These are phyloP conservation scores for Mycena alexandri DNA, from an alignment of 768 basidiomycete genomes.

Conservation along the genomic window DNA sequence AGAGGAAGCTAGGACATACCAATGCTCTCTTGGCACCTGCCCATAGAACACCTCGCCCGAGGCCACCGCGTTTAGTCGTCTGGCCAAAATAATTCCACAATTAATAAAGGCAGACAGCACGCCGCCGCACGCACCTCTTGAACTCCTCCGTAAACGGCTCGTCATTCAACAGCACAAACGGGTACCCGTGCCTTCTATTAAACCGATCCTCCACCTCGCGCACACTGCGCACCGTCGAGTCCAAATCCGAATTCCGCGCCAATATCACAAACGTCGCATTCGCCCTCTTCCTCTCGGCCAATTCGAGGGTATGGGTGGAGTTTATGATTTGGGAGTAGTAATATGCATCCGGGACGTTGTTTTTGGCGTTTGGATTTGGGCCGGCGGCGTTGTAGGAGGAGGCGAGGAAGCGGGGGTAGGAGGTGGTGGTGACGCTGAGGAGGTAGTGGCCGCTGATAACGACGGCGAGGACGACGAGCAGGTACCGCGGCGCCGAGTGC, in stretches of 20 bases:
- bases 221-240: conserved; percentile 74
- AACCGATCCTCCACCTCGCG: conserved; percentile 86
- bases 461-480: conserved; percentile 2
- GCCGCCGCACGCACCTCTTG: conserved; percentile 60
- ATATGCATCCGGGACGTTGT: conserved; percentile 35
- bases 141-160: conserved; percentile 82
- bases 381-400: background rate
- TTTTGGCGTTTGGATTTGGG: background rate
- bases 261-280: conserved; percentile 66
- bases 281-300: conserved; percentile 43
- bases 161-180: conserved; percentile 91
- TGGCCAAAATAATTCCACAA: conserved; percentile 18
- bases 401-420: conserved; percentile 43
- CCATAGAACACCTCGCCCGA: conserved; percentile 61
- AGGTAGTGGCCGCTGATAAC: conserved; percentile 55
- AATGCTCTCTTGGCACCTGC: conserved; percentile 73
- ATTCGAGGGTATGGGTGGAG: conserved; percentile 46
- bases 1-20: conserved; percentile 53
- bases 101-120: conserved; percentile 6
- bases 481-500: background rate
- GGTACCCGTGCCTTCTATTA: conserved; percentile 82
- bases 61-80: conserved; percentile 47
- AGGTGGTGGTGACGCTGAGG: conserved; percentile 64
- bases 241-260: conserved; percentile 74
- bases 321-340: conserved; percentile 43